Percentiles rank a stretch among this genome's conserved stretches.
Conservation (phyloP, 2,329 filamentous ascomycete genomes). For the Biscogniauxia marginata region DNA sequence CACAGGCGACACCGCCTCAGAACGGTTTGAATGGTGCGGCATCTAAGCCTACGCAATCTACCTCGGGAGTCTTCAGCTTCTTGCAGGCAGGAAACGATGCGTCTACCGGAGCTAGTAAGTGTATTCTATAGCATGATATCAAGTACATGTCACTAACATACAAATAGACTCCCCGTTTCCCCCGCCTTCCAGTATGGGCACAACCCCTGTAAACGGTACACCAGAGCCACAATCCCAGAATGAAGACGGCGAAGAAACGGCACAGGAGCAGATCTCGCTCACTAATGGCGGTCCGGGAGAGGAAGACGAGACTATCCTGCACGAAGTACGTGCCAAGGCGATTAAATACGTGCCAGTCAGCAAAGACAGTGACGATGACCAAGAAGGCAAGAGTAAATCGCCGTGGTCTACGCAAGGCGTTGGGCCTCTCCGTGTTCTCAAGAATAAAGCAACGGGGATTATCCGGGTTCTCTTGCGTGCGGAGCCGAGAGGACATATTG, state of each 20-base stretch:
- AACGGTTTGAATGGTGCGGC: slow-evolving; percentile 24
- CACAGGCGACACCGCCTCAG: slow-evolving; percentile 28
- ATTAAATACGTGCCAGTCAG: slow-evolving; percentile 56
- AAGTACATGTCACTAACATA: slow-evolving; percentile 8
- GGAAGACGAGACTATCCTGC: slow-evolving; percentile 67
- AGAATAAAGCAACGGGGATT: slow-evolving; percentile 66
- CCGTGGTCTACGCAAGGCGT: slow-evolving; percentile 70
- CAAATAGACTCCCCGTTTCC: slow-evolving; percentile 41
- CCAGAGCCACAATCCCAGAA: slow-evolving; percentile 53
- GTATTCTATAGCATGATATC: background rate
- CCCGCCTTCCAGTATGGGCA: slow-evolving; percentile 60
- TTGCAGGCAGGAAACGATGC: slow-evolving; percentile 35
- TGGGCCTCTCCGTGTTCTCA: slow-evolving; percentile 69
- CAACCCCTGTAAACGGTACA: slow-evolving; percentile 57
- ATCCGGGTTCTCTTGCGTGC: slow-evolving; percentile 69
- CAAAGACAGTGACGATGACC: slow-evolving; percentile 43
- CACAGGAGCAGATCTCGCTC: slow-evolving; percentile 69
- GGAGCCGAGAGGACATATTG: slow-evolving; percentile 72
- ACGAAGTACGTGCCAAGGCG: slow-evolving; percentile 70
- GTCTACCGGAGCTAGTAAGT: slow-evolving; percentile 45
- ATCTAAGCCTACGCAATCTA: slow-evolving; percentile 29
- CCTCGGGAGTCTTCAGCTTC: slow-evolving; percentile 21
- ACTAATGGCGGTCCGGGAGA: slow-evolving; percentile 66
- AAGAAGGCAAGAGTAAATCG: slow-evolving; percentile 46
- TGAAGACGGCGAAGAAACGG: slow-evolving; percentile 49